These are phyloP conservation scores for Suhomyces guaymorum DNA, from an alignment of 1,139 yeast genomes.

Conservation along the genomic window DNA sequence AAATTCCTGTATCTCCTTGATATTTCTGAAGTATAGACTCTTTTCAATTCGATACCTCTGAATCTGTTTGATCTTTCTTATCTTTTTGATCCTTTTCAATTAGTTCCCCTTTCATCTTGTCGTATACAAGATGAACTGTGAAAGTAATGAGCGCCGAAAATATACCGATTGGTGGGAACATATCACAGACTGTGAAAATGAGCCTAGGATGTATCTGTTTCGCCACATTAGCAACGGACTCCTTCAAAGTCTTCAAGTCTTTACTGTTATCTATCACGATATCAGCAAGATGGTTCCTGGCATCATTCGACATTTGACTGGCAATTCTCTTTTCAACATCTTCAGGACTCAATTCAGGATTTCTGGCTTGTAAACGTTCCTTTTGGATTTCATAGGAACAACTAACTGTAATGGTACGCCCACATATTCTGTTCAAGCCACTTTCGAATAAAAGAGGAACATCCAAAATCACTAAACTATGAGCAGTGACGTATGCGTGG, in stretches of 20 bases:
- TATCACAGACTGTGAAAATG: conserved; percentile 60
- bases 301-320: conserved; percentile 71
- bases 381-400: conserved; percentile 62
- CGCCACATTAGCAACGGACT: conserved; percentile 49
- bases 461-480: conserved; percentile 70
- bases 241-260: conserved; percentile 48
- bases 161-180: conserved; percentile 53
- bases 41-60: no score
- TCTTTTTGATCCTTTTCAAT: conserved; percentile 6
- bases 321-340: conserved; percentile 74
- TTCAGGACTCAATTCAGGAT: conserved; percentile 61
- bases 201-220: conserved; percentile 49
- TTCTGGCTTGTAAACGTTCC: conserved; percentile 62
- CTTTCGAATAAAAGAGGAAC: conserved; percentile 90
- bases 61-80: no score
- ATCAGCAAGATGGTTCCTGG: conserved; percentile 63
- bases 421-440: conserved; percentile 70
- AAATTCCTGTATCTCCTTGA: no score
- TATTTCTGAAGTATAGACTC: no score
- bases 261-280: conserved; percentile 66
- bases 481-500: conserved; percentile 51
- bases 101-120: conserved; percentile 11
- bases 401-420: conserved; percentile 65
- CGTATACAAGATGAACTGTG: conserved; percentile 12
- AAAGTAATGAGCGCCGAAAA: conserved; percentile 30